Percentiles rank a stretch among this genome's conserved stretches.
phyloP scores from a whole-genome alignment of 306 rosid genomes.

The Begonia fuchsioides region DNA sequence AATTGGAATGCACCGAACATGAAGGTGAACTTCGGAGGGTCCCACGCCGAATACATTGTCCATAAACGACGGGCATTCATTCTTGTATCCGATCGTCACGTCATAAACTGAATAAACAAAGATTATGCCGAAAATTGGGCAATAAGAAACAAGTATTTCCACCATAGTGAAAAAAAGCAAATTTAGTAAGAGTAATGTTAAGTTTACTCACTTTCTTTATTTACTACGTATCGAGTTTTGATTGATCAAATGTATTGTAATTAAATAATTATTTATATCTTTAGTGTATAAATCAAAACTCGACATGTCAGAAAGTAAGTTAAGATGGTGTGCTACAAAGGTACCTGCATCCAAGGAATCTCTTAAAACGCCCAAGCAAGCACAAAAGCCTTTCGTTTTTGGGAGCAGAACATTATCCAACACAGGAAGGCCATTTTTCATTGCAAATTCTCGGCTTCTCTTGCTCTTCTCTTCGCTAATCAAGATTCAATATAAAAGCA shows the following conservation, averaged over 20 bases:
- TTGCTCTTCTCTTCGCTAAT: slow-evolving; percentile 63
- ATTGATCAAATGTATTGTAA: too few species aligned
- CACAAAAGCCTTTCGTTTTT: slow-evolving; percentile 76
- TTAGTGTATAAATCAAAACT: too few species aligned
- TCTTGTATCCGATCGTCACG: slow-evolving; percentile 65
- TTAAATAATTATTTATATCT: too few species aligned
- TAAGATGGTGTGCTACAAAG: too few species aligned
- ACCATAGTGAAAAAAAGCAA: background rate
- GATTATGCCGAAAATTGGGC: slow-evolving; percentile 2
- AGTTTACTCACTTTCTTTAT: too few species aligned
- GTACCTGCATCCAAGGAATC: slow-evolving; percentile 82
- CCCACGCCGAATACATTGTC: slow-evolving; percentile 85
- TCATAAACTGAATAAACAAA: slow-evolving; percentile 89
- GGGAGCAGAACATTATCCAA: slow-evolving; percentile 71
- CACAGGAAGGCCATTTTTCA: slow-evolving; percentile 61
- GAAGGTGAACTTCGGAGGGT: slow-evolving; percentile 91
- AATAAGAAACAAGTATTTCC: slow-evolving; percentile 4
- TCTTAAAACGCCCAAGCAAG: slow-evolving; percentile 61
- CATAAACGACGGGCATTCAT: slow-evolving; percentile 58
- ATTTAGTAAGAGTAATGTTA: too few species aligned
- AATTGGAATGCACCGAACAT: slow-evolving; percentile 47
- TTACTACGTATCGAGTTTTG: too few species aligned
- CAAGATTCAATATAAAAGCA: background rate
- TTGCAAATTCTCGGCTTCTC: slow-evolving; percentile 50
- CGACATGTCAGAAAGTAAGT: too few species aligned